Evolutionary conservation across 805 yeast species (phyloP).

Genomic region (Lachancea cidri): DNA sequence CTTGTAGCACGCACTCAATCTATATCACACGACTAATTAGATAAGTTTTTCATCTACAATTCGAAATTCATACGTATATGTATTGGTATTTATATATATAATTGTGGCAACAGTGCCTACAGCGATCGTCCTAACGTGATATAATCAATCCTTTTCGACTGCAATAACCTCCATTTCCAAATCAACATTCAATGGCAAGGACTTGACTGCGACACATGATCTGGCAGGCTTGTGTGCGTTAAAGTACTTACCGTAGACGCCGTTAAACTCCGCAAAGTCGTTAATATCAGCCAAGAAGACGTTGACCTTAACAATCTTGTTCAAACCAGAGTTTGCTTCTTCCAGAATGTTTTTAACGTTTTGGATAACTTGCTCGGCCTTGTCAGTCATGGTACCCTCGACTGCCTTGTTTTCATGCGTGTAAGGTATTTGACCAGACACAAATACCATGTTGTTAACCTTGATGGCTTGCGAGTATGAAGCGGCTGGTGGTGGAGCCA

Average conservation of each 20-base stretch:
- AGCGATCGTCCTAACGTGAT: too few species aligned
- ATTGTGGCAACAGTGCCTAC: too few species aligned
- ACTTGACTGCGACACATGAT: constrained; percentile 93
- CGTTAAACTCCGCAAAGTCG: constrained; percentile 79
- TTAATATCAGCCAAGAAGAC: constrained; percentile 88
- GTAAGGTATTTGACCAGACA: constrained; percentile 93
- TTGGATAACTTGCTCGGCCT: constrained; percentile 68
- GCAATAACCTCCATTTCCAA: constrained; percentile 92
- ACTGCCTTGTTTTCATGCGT: constrained; percentile 77
- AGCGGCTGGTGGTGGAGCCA: constrained; percentile 96
- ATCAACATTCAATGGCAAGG: constrained; percentile 81
- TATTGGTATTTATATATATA: too few species aligned
- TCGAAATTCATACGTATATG: neutral
- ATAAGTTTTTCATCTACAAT: too few species aligned
- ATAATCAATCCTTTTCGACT: constrained; percentile 51
- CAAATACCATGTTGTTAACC: constrained; percentile 81
- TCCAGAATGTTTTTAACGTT: constrained; percentile 69
- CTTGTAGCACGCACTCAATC: too few species aligned
- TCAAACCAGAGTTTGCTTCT: constrained; percentile 79
- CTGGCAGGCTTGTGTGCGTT: constrained; percentile 86
- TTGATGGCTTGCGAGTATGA: constrained; percentile 94
- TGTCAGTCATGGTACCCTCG: constrained; percentile 69
- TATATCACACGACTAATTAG: too few species aligned
- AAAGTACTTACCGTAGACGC: constrained; percentile 75
- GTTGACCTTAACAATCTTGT: constrained; percentile 79